Evolutionary conservation across 2,329 filamentous ascomycete genomes (phyloP).

Genomic region (Neurospora sp.): DNA sequence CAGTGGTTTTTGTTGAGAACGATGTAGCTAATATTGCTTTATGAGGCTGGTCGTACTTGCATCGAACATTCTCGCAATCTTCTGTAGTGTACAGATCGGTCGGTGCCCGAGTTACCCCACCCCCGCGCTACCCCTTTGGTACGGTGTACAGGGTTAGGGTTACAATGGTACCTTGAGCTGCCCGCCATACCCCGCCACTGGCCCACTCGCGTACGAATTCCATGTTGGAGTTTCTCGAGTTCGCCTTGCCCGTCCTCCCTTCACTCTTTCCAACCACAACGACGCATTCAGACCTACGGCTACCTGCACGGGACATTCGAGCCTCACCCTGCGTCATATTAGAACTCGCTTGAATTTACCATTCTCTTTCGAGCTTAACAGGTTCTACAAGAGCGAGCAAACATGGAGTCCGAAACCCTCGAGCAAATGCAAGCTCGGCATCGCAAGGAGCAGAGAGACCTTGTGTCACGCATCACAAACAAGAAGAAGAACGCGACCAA

Average conservation of each 20-base stretch:
- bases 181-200: background rate
- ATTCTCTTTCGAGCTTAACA: background rate
- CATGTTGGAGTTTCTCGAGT: background rate
- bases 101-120: background rate
- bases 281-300: background rate
- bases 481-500: constrained; percentile 98
- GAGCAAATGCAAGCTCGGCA: constrained; percentile 74
- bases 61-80: background rate
- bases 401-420: constrained; percentile 39
- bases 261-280: background rate
- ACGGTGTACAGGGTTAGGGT: background rate
- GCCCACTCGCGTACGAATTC: background rate
- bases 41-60: background rate
- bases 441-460: constrained; percentile 78
- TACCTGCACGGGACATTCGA: background rate
- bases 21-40: background rate
- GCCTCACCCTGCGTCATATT: background rate
- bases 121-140: background rate
- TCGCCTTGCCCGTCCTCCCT: background rate
- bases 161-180: background rate
- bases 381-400: background rate
- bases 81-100: background rate
- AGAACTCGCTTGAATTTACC: background rate
- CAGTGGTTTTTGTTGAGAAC: background rate
- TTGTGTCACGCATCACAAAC: constrained; percentile 76